A percentile compares a stretch with the other conserved stretches of the same genome.
These are phyloP conservation scores for Kondoa subrosea DNA, from an alignment of 768 basidiomycete genomes.

Conservation along the genomic window DNA sequence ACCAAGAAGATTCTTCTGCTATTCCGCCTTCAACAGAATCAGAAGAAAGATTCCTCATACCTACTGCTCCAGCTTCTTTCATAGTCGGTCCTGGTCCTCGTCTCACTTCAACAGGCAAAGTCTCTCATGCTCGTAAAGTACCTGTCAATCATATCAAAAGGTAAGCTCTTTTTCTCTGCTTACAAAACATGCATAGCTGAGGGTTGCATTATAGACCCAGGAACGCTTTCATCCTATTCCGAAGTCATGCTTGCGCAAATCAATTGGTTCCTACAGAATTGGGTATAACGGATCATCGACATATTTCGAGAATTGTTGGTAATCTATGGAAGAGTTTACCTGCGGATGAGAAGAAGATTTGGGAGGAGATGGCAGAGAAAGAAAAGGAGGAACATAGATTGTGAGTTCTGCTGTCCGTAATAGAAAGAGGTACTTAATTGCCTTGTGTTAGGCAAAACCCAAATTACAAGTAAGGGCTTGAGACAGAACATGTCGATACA, in stretches of 20 bases:
- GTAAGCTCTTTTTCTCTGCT: background rate
- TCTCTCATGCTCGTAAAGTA: constrained; percentile 18
- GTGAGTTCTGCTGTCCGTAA: background rate
- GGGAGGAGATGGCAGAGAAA: constrained; percentile 25
- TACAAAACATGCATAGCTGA: background rate
- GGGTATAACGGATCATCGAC: constrained; percentile 53
- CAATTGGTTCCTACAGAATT: constrained; percentile 37
- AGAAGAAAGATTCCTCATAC: background rate
- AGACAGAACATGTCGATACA: no score
- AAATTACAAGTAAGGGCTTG: constrained; percentile 22
- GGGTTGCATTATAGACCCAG: constrained; percentile 37
- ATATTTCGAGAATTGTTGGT: constrained; percentile 54
- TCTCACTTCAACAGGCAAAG: constrained; percentile 16
- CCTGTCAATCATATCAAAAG: constrained; percentile 17
- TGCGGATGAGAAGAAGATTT: constrained; percentile 30
- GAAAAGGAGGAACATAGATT: constrained; percentile 23
- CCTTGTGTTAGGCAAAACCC: constrained; percentile 17
- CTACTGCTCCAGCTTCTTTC: background rate
- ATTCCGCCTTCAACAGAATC: background rate
- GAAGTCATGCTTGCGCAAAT: constrained; percentile 53
- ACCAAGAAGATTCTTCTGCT: background rate
- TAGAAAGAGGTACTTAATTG: background rate
- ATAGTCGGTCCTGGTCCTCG: constrained; percentile 2
- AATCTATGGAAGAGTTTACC: constrained; percentile 48
- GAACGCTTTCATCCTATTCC: constrained; percentile 65